These are phyloP conservation scores for Neurospora sp. DNA, from an alignment of 495 filamentous ascomycete species.

Conservation along the genomic window DNA sequence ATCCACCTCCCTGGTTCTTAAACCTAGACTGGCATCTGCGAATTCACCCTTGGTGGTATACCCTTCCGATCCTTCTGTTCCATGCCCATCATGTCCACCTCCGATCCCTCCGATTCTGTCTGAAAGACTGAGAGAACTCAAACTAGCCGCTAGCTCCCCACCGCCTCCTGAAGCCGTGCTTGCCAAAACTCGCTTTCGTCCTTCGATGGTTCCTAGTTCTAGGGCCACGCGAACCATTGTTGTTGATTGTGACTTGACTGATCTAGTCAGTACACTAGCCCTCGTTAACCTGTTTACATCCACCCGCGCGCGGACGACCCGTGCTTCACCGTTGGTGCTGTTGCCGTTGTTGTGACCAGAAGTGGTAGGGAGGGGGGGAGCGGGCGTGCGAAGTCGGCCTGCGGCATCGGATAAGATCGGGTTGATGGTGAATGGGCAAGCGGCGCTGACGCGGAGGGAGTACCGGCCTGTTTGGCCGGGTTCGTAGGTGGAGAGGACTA, in stretches of 20 bases:
- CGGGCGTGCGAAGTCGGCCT: slow-evolving; percentile 49
- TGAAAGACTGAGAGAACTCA: neutral
- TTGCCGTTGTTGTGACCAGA: neutral
- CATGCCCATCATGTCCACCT: neutral
- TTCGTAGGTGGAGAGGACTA: slow-evolving; percentile 84
- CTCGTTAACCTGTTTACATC: slow-evolving; percentile 45
- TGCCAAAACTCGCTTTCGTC: neutral
- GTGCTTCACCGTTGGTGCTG: slow-evolving; percentile 31
- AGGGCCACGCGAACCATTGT: slow-evolving; percentile 51
- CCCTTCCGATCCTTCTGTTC: slow-evolving; percentile 23
- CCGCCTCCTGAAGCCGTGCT: neutral
- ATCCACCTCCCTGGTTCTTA: slow-evolving; percentile 64
- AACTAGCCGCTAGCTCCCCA: neutral
- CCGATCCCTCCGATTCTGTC: neutral
- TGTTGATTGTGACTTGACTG: neutral
- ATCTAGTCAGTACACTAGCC: slow-evolving; percentile 38
- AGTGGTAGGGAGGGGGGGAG: slow-evolving; percentile 32
- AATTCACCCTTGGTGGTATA: slow-evolving; percentile 43
- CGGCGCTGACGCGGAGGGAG: slow-evolving; percentile 59
- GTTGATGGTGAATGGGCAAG: slow-evolving; percentile 37
- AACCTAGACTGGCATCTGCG: slow-evolving; percentile 54
- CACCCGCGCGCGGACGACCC: slow-evolving; percentile 46
- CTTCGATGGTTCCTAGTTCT: slow-evolving; percentile 42
- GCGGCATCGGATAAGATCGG: slow-evolving; percentile 57
- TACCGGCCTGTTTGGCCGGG: slow-evolving; percentile 65